Percentiles rank a stretch among this genome's conserved stretches.
phyloP scores from a whole-genome alignment of 1,284 basidiomycete species.

The Leccinum proliferum region DNA sequence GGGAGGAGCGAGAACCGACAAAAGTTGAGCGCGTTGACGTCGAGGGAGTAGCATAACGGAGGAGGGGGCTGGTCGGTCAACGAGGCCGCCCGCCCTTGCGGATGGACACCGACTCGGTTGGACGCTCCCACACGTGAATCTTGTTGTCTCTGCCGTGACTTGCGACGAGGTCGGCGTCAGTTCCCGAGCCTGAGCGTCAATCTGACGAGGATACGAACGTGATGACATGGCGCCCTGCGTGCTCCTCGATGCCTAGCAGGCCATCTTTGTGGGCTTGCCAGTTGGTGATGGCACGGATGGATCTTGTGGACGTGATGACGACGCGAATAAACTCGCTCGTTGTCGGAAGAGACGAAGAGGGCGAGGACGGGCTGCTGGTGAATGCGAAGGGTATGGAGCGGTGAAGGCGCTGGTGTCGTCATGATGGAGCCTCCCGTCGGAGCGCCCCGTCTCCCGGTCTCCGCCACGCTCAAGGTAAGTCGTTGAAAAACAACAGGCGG shows the following conservation, averaged over 20 bases:
- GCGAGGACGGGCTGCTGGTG: conserved; percentile 59
- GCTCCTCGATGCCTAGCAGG: conserved; percentile 74
- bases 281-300: conserved; percentile 60
- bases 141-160: conserved; percentile 85
- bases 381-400: conserved; percentile 69
- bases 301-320: conserved; percentile 65
- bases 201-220: conserved; percentile 47
- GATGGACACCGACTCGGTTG: conserved; percentile 37
- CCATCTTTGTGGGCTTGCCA: conserved; percentile 81
- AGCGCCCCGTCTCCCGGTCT: no score
- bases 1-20: conserved; percentile 69
- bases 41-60: conserved; percentile 57
- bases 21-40: conserved; percentile 87
- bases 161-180: background rate
- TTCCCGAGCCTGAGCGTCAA: no score
- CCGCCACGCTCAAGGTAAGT: no score
- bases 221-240: conserved; percentile 49
- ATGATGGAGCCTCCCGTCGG: background rate
- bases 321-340: conserved; percentile 70
- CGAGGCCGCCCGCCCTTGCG: conserved; percentile 50
- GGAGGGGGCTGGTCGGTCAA: conserved; percentile 47
- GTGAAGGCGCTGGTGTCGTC: conserved; percentile 38
- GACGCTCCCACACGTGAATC: conserved; percentile 59
- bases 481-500: no score
- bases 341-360: conserved; percentile 58